Conservation (phyloP, 2,329 filamentous ascomycete species). For the Metarhizium robertsii region DNA sequence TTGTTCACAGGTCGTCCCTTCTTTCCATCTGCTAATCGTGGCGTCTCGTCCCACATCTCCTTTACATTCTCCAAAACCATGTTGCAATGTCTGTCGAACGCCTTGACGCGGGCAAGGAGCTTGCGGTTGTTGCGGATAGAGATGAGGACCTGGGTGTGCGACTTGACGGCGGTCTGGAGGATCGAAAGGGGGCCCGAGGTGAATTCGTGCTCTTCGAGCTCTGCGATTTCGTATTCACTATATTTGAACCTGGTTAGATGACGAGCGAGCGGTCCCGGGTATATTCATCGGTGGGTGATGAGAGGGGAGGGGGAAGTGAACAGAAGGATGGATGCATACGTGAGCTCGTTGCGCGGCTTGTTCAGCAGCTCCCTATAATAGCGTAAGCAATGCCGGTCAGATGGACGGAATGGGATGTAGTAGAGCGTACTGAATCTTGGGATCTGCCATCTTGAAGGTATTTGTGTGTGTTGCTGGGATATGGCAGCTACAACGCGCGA, state of each 20-base stretch:
- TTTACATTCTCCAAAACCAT: slow-evolving; percentile 92
- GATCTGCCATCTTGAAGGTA: slow-evolving; percentile 45
- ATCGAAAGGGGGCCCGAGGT: slow-evolving; percentile 61
- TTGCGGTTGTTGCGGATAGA: slow-evolving; percentile 98
- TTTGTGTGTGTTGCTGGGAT: slow-evolving; percentile 8
- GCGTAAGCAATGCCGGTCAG: slow-evolving; percentile 17
- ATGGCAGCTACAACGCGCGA: slow-evolving; percentile 9
- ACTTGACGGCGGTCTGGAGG: slow-evolving; percentile 90
- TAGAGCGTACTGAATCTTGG: slow-evolving; percentile 59
- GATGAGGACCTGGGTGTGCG: slow-evolving; percentile 92
- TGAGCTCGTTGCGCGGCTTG: slow-evolving; percentile 85
- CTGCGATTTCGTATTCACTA: slow-evolving; percentile 85
- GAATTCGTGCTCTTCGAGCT: slow-evolving; percentile 52
- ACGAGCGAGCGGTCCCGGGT: slow-evolving; percentile 6
- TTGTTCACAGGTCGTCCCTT: slow-evolving; percentile 91
- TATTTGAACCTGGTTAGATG: background rate
- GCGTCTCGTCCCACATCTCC: slow-evolving; percentile 99
- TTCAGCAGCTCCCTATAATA: slow-evolving; percentile 67
- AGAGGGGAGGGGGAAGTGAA: slow-evolving; percentile 9
- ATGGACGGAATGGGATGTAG: background rate
- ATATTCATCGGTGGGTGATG: slow-evolving; percentile 6
- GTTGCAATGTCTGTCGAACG: slow-evolving; percentile 97
- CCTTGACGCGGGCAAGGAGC: slow-evolving; percentile 92
- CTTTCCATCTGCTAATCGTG: slow-evolving; percentile 71
- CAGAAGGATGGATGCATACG: slow-evolving; percentile 47